Conservation (phyloP, 2,329 filamentous ascomycete genomes). For the Botrytis fabae region DNA sequence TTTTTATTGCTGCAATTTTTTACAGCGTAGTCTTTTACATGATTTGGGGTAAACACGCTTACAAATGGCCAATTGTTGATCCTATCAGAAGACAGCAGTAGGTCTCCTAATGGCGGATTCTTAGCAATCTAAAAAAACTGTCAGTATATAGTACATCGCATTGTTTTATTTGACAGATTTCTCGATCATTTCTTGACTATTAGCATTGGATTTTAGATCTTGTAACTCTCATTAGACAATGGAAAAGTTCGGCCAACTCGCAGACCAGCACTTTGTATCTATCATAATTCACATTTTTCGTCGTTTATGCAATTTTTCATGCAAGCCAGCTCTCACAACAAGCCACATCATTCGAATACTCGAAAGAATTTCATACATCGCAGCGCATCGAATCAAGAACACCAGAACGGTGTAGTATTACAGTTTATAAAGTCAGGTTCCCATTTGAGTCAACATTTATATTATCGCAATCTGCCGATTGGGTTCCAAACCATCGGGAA, state of each 20-base stretch:
- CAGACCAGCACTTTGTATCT: background rate
- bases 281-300: background rate
- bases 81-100: slow-evolving; percentile 28
- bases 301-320: background rate
- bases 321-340: background rate
- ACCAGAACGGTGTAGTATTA: background rate
- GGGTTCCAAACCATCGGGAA: slow-evolving; percentile 18
- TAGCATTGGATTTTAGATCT: background rate
- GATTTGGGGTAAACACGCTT: slow-evolving; percentile 42
- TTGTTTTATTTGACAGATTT: slow-evolving; percentile 2
- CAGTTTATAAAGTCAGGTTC: no score
- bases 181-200: background rate
- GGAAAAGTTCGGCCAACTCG: no score
- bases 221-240: background rate
- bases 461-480: background rate
- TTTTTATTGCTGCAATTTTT: slow-evolving; percentile 19
- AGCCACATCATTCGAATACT: background rate
- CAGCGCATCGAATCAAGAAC: background rate
- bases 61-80: slow-evolving; percentile 47
- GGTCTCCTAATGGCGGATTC: background rate
- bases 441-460: background rate
- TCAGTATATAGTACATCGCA: slow-evolving; percentile 8
- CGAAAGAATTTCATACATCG: background rate
- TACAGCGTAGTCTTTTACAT: slow-evolving; percentile 22
- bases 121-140: background rate